Evolutionary conservation across 2,329 filamentous ascomycete species (phyloP), one percentile per base, ranked within the genome.

Genomic region (Aspergillus awamori): DNA sequence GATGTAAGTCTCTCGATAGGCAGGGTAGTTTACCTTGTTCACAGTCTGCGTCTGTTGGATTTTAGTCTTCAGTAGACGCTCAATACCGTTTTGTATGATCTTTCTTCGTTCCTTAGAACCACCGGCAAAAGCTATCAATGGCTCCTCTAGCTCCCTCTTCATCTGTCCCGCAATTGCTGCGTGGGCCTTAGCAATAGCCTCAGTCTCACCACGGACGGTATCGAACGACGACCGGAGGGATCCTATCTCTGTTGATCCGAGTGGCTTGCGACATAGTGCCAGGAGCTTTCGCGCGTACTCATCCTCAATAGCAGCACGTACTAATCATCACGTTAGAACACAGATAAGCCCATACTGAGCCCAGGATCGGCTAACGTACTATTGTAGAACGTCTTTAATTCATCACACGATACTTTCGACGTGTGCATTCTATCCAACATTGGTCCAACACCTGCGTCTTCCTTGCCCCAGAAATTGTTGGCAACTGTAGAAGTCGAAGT

Each of bases 401-500:
- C 95, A 78, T 99, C 96, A 75, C 90, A 93, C 26, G 95, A 97
- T 71, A 90, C 87, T 82, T 99, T 99, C 53, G 95, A 92, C 77
- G 89, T 89, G 74, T 92, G 89, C 92, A 99, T 96, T 73, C 95
- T 94, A 76, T 94, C 92, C 30, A 99, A 85, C 72, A 99, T 86
- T 61, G 95, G 96, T 49, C 85, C 84, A 72, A 99, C 93, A 75
- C 95, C 96, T 55, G 94, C 95, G 83, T 99, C 95, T 77, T 98
- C 94, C 83, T 96, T 98, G 66, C 95, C 95, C 95, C 95, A 99
- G 79, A 99, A 99, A 77, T 99, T 99, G 82, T 99, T 99, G 72
- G 95, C 94, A 81, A 99, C 77, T 93, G 63, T 41, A 30, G 22
- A 54, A 17, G 13, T 17, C 8, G 26, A 43, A 17, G 20, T 52